Evolutionary conservation across 768 basidiomycete species (phyloP), one percentile per base, ranked within the genome.

Genomic region (Pisolithus sp.): DNA sequence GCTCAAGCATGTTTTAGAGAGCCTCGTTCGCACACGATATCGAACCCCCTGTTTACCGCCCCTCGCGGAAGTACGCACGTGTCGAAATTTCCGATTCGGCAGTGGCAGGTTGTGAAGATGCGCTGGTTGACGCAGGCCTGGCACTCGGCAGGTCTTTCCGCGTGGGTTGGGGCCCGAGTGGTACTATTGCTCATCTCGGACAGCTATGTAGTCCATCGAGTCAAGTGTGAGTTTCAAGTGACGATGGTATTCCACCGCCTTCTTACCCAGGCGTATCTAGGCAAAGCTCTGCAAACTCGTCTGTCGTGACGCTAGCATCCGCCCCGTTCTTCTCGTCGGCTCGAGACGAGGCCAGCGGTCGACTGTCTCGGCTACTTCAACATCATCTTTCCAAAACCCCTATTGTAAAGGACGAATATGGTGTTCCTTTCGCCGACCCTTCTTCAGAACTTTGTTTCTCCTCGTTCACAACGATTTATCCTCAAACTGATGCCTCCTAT

Each of bases 161-260:
- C 51, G 90, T 87, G 2, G 84, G 90, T 4, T 98, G 93, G 92
- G 91, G 94, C 18, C 85, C 89, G 1, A 77, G 80, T 36, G 92
- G 92, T 0, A 75, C 73, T 37, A 63, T 97, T 7, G 83, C 84
- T 10, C 86, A 91, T 66, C 66, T 86, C 10, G 93, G 91, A n/a
- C 74, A 74, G 46, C 69, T 95, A 55, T 85, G 88, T 68, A 71
- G 74, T 7, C 83, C 85, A 23, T 69, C 62, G 4, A 71, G 74
- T 48, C 69, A 72, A 46, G 57, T 70, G 88, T 88, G 62, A 63
- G 85, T 76, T 20, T 37, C 8, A 38, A 31, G 57, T 51, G 34
- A 13, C 30, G 13, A 1, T 50, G 44, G 26, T 38, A 53, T 31
- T 43, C 55, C 43, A 47, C 13, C 31, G 24, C 23, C 9, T 38